phyloP scores from a whole-genome alignment of 306 rosid genomes.

The Malus sieversii region DNA sequence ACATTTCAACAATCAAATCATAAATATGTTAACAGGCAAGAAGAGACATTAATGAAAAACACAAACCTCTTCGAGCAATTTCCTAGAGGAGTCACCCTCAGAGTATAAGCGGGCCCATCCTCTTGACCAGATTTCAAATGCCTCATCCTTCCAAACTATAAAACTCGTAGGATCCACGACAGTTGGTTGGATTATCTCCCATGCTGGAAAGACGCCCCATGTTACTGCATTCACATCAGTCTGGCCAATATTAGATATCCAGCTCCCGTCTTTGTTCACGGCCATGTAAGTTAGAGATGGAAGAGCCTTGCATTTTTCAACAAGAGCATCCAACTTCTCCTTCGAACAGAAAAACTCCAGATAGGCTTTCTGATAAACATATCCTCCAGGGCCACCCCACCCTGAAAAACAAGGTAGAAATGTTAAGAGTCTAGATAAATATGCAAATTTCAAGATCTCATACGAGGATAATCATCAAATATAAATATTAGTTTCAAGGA shows the following conservation, averaged over 20 bases:
- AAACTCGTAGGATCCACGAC: constrained; percentile 90
- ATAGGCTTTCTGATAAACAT: constrained; percentile 93
- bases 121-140: constrained; percentile 87
- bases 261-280: constrained; percentile 64
- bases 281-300: constrained; percentile 78
- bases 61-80: constrained; percentile 78
- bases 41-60: background rate
- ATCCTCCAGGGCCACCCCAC: constrained; percentile 95
- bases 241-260: constrained; percentile 63
- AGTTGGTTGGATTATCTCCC: constrained; percentile 92
- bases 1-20: background rate
- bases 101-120: constrained; percentile 80
- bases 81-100: constrained; percentile 67
- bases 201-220: constrained; percentile 97
- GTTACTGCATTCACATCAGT: constrained; percentile 86
- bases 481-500: background rate
- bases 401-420: constrained; percentile 32
- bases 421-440: background rate
- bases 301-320: constrained; percentile 58
- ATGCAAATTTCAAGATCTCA: background rate
- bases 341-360: constrained; percentile 89
- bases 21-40: background rate
- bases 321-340: constrained; percentile 61
- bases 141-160: constrained; percentile 89
- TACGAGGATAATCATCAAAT: background rate